These are phyloP conservation scores for Ogataea kodamae DNA, from an alignment of 805 yeast species.

Conservation along the genomic window DNA sequence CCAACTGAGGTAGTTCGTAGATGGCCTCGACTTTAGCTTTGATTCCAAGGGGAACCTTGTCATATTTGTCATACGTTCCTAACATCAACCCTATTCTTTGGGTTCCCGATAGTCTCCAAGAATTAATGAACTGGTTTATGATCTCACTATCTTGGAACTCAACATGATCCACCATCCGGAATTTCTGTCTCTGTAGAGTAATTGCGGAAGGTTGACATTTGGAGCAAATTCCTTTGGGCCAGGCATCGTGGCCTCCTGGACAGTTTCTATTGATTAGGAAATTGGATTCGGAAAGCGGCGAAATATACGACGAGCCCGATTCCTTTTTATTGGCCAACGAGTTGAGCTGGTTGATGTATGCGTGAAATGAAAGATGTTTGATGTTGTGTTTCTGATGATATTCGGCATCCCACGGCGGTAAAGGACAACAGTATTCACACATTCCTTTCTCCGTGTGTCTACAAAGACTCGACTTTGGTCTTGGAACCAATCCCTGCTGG, in stretches of 20 bases:
- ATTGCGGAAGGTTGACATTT: conserved; percentile 96
- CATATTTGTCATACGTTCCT: conserved; percentile 77
- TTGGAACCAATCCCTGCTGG: conserved; percentile 66
- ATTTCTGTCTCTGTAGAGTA: conserved; percentile 82
- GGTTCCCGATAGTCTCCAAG: conserved; percentile 85
- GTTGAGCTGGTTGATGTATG: conserved; percentile 71
- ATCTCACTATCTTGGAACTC: conserved; percentile 76
- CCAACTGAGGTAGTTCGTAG: conserved; percentile 87
- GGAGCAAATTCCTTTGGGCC: conserved; percentile 94
- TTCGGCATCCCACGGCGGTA: conserved; percentile 89
- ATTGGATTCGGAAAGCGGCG: conserved; percentile 73
- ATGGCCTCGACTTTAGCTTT: conserved; percentile 93
- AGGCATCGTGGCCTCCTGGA: conserved; percentile 79
- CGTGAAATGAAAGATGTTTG: conserved; percentile 86
- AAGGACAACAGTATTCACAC: conserved; percentile 96
- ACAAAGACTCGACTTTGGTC: conserved; percentile 64
- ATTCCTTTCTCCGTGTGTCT: conserved; percentile 90
- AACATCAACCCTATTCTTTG: conserved; percentile 85
- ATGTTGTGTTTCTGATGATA: conserved; percentile 73
- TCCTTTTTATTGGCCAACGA: conserved; percentile 60
- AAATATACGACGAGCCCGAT: conserved; percentile 62
- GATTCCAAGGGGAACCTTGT: conserved; percentile 85
- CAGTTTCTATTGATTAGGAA: conserved; percentile 65
- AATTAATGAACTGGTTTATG: conserved; percentile 78
- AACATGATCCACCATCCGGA: conserved; percentile 96